phyloP scores from a whole-genome alignment of 2,329 filamentous ascomycete species.

The Talaromyces piceae region DNA sequence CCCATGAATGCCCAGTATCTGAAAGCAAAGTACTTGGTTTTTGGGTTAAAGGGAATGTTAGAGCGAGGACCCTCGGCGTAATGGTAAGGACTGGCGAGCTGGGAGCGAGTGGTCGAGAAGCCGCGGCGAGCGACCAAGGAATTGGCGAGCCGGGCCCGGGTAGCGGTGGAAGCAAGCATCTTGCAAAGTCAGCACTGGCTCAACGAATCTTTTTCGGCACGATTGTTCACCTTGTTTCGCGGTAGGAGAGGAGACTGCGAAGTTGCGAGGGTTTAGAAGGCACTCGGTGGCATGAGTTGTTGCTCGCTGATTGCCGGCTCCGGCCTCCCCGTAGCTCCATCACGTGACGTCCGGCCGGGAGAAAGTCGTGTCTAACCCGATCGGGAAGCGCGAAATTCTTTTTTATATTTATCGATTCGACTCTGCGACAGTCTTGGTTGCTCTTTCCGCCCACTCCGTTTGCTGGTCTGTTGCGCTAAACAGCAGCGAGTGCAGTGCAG shows the following conservation, averaged over 20 bases:
- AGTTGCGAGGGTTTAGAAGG: conserved; percentile 2
- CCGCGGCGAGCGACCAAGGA: conserved; percentile 74
- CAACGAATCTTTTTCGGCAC: conserved; percentile 15
- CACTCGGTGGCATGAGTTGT: conserved; percentile 8
- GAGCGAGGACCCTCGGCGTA: conserved; percentile 92
- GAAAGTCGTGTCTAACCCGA: conserved; percentile 16
- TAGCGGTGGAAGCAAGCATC: conserved; percentile 68
- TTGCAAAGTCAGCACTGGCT: conserved; percentile 43
- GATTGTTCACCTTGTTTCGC: conserved; percentile 24
- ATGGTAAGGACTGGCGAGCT: conserved; percentile 87
- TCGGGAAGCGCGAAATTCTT: conserved; percentile 24
- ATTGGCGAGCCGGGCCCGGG: conserved; percentile 58
- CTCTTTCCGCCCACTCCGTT: conserved; percentile 1
- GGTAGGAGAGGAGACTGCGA: conserved; percentile 4
- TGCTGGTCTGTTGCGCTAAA: conserved; percentile 1
- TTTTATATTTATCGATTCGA: conserved; percentile 7
- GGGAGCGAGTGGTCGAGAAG: conserved; percentile 85
- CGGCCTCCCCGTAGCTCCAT: conserved; percentile 3
- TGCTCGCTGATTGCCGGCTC: conserved; percentile 1
- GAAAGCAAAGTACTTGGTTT: conserved; percentile 74
- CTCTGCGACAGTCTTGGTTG: not conserved
- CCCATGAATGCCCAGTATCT: conserved; percentile 78
- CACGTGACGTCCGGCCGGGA: conserved; percentile 9
- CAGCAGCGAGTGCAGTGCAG: conserved; percentile 7
- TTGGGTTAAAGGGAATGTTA: conserved; percentile 96